These are phyloP conservation scores for Daldinia decipiens DNA, from an alignment of 495 filamentous ascomycete genomes.

Conservation along the genomic window DNA sequence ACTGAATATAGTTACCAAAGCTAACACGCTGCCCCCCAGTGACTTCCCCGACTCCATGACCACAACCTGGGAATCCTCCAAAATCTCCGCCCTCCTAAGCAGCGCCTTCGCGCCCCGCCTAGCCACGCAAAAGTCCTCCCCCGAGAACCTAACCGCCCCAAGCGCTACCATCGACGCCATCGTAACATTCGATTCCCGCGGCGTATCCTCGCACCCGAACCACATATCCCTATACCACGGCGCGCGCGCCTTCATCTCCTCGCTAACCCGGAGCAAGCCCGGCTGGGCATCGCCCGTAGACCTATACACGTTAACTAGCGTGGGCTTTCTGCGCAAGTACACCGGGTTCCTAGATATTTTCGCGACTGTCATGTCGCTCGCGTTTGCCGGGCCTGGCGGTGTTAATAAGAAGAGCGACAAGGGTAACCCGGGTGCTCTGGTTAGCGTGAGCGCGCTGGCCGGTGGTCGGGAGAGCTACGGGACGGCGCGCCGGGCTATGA, in stretches of 20 bases:
- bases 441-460: slow-evolving; percentile 73
- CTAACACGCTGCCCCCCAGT: slow-evolving; percentile 43
- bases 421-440: slow-evolving; percentile 61
- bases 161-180: slow-evolving; percentile 78
- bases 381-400: slow-evolving; percentile 47
- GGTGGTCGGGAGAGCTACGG: slow-evolving; percentile 63
- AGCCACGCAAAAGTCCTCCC: slow-evolving; percentile 41
- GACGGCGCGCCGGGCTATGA: slow-evolving; percentile 84
- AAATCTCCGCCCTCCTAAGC: slow-evolving; percentile 73
- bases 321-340: slow-evolving; percentile 82
- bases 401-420: slow-evolving; percentile 41
- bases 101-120: slow-evolving; percentile 74
- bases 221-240: slow-evolving; percentile 89
- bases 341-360: slow-evolving; percentile 76
- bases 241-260: slow-evolving; percentile 73
- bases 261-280: slow-evolving; percentile 67
- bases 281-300: slow-evolving; percentile 79
- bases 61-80: slow-evolving; percentile 72
- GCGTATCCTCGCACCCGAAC: slow-evolving; percentile 89
- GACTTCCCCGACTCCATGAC: slow-evolving; percentile 91
- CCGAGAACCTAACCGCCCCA: slow-evolving; percentile 50
- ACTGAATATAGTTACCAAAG: not conserved
- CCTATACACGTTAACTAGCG: slow-evolving; percentile 81
- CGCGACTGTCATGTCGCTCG: slow-evolving; percentile 65
- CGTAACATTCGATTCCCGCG: slow-evolving; percentile 85